Evolutionary conservation across 192 early-diverging fungal genomes (phyloP), one percentile per base, ranked within the genome.

Genomic region (Linnemannia elongata): DNA sequence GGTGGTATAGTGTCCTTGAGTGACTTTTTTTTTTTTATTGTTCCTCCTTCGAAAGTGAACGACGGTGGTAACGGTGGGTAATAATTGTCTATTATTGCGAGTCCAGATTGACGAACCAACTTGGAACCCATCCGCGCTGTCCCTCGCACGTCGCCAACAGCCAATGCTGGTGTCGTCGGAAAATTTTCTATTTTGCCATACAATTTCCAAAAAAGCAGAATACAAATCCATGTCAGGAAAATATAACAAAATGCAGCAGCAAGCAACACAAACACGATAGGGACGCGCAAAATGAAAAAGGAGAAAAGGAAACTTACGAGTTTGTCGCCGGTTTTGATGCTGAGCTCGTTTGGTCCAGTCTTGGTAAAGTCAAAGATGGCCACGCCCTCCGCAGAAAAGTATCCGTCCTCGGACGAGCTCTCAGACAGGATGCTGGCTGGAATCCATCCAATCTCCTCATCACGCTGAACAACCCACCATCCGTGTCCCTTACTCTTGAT

Each of bases 381-480:
- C 41, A 92, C 84, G 3, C 91, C 93, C 20, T 81, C 88, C 7
- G 85, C 89, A 24, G 82, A 81, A 75, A 89, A 88, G 75, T 90
- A 85, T 10, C 83, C 89, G 24, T 87, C 89, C 74, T 91, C 89
- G 20, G 88, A 83, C 36, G 74, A 89, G 54, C 79, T 93, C 60
- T 92, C 91, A 8, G 89, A 80, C 42, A 93, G 69, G 63, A 90
- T 92, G 38, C 90, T 92, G 3, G 90, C 82, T 10, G 93, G 93
- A 41, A 94, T 93, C 91, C 92, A 94, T 24, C 93, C 93, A 52
- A 83, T 70, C 66, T 82, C 85, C 2, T 91, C 93, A 30, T 91
- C 87, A 35, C 89, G 83, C 72, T 94, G 91, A 36, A 93, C 93
- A 13, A 90, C 79, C 83, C 91, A 93, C 93, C 94, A 94, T 55